Conservation (phyloP, 1,284 basidiomycete genomes). For the Pyrrhoderma lamaoense region DNA sequence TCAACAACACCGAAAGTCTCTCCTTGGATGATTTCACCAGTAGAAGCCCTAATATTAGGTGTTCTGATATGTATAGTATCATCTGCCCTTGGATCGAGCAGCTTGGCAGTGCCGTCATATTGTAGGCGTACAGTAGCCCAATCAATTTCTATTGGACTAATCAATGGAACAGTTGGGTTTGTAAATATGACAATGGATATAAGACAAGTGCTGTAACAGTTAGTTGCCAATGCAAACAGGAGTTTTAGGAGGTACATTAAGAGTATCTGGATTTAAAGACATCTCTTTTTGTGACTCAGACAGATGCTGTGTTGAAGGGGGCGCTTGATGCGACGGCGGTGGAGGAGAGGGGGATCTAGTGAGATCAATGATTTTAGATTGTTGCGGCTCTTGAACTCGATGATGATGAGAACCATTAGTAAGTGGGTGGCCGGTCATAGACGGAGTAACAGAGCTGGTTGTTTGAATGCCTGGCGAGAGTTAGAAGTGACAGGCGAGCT, state of each 20-base stretch:
- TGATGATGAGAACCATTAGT: slow-evolving; percentile 14
- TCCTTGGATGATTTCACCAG: slow-evolving; percentile 45
- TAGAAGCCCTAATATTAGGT: slow-evolving; percentile 42
- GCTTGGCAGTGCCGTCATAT: slow-evolving; percentile 53
- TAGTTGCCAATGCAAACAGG: slow-evolving; percentile 85
- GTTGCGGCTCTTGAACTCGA: background rate
- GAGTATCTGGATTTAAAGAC: slow-evolving; percentile 28
- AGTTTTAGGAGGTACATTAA: slow-evolving; percentile 61
- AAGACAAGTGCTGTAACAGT: slow-evolving; percentile 76
- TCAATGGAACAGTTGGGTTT: slow-evolving; percentile 28
- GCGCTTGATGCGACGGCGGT: slow-evolving; percentile 21
- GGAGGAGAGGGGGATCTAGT: slow-evolving; percentile 69
- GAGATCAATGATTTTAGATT: slow-evolving; percentile 61
- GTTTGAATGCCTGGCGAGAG: slow-evolving; percentile 25
- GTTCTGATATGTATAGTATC: slow-evolving; percentile 80
- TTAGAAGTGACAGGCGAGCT: slow-evolving; percentile 31
- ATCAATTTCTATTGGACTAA: slow-evolving; percentile 46
- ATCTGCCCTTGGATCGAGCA: slow-evolving; percentile 41
- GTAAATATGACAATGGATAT: slow-evolving; percentile 74
- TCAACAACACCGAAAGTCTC: slow-evolving; percentile 84
- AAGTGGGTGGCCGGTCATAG: slow-evolving; percentile 13
- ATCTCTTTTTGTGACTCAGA: slow-evolving; percentile 14
- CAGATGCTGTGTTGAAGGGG: background rate
- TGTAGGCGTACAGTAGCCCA: slow-evolving; percentile 75
- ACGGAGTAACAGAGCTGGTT: slow-evolving; percentile 17